Percentiles rank a stretch among this genome's conserved stretches.
Conservation (phyloP, 1,139 yeast genomes). For the Candida sp. region DNA sequence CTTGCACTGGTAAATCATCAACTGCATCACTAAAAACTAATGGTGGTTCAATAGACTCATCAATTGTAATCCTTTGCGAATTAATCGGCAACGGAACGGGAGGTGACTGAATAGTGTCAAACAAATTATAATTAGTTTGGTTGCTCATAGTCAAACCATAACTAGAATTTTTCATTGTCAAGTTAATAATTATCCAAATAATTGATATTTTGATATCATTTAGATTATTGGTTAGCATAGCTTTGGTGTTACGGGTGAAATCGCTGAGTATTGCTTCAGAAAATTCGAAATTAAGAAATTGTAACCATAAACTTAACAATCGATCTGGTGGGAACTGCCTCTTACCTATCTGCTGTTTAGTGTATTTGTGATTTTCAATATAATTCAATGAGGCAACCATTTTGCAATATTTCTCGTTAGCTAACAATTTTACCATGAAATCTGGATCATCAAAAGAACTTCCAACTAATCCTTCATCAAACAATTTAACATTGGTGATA, state of each 20-base stretch:
- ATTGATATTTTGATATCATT: conserved; percentile 37
- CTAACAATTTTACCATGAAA: conserved; percentile 18
- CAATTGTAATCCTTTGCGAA: conserved; percentile 14
- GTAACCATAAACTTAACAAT: conserved; percentile 30
- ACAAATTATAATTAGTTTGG: conserved; percentile 22
- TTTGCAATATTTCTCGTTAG: conserved; percentile 31
- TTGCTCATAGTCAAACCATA: conserved; percentile 19
- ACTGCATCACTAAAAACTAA: not conserved
- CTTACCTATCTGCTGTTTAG: conserved; percentile 23
- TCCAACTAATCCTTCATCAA: conserved; percentile 7
- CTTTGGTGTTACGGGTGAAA: conserved; percentile 15
- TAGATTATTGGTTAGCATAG: conserved; percentile 25
- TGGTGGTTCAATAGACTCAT: conserved; percentile 8
- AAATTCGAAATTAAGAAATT: conserved; percentile 22
- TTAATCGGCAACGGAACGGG: conserved; percentile 5
- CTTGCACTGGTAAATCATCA: conserved; percentile 10
- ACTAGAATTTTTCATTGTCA: conserved; percentile 35
- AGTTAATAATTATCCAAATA: conserved; percentile 42
- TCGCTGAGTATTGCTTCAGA: conserved; percentile 11
- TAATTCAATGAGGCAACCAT: conserved; percentile 36
- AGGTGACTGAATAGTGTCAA: conserved; percentile 23
- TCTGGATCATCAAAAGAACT: conserved; percentile 16
- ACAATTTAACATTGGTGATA: conserved; percentile 21
- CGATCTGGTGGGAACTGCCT: conserved; percentile 24
- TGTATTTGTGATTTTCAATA: conserved; percentile 39